Evolutionary conservation across 75 land plant species (phyloP), one percentile per base, ranked within the genome.

Genomic region (Isoetes taiwanensis): DNA sequence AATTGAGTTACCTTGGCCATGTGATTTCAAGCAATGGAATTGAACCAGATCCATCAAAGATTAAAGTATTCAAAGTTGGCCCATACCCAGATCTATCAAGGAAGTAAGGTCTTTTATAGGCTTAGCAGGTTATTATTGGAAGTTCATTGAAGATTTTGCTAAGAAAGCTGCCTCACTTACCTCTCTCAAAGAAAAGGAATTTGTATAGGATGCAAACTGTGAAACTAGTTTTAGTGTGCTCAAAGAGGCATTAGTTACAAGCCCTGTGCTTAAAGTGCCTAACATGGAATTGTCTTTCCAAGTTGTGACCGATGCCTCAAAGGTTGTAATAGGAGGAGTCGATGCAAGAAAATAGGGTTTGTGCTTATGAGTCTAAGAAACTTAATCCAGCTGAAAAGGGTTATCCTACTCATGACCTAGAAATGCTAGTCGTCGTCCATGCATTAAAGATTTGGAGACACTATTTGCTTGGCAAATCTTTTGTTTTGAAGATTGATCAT

Each of bases 371-470:
- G 2, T 57, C 59, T 3, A 0, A 0, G 0, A 33, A 57, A 34
- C 25, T 57, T 19, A 57, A 31, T 21, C 2, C 0, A 2, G 23
- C 3, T 57, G 43, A 34, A 11, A 0, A 17, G 10, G 1, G 30
- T 0, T 41, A 59, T 41, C 0, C 17, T 0, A 0, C 2, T 0
- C 25, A 59, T 59, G 62, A 59, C 17, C 17, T 59, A 17, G 62
- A 59, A 38, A 1, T 39, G 9, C 4, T 2, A 2, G 62, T 28
- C 0, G 43, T 41, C 0, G 17, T 59, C 12, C 40, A 58, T 56
- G 57, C 57, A 2, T 2, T 31, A 30, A n/a, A n/a, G n/a, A n/a
- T n/a, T n/a, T n/a, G n/a, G 57, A 29, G 57, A 29, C 57, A 56
- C 20, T 32, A 17, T 3, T n/a, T 56, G 19, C 34, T 30, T 56